A percentile compares a stretch with the other conserved stretches of the same genome.
These are phyloP conservation scores for Lactarius evosmus DNA, from an alignment of 768 basidiomycete species.

Conservation along the genomic window DNA sequence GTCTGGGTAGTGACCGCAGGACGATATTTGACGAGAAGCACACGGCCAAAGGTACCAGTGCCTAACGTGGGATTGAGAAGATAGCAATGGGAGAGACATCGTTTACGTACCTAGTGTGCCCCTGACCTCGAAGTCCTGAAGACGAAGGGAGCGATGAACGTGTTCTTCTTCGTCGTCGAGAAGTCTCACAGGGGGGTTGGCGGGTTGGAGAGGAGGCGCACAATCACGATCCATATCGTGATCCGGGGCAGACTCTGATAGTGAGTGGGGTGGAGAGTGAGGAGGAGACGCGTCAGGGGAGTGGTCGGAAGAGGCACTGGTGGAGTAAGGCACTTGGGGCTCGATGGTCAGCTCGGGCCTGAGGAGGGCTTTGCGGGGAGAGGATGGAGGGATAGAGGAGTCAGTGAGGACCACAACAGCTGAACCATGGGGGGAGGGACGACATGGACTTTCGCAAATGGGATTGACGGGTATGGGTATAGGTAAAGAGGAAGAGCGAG, in stretches of 20 bases:
- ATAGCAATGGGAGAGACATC: background rate
- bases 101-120: slow-evolving; percentile 62
- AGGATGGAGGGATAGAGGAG: slow-evolving; percentile 21
- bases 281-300: slow-evolving; percentile 17
- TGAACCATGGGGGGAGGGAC: slow-evolving; percentile 18
- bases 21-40: slow-evolving; percentile 81
- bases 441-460: slow-evolving; percentile 9
- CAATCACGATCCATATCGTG: slow-evolving; percentile 22
- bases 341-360: slow-evolving; percentile 14
- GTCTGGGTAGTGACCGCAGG: slow-evolving; percentile 43
- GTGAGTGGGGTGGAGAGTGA: slow-evolving; percentile 18
- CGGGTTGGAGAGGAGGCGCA: slow-evolving; percentile 23
- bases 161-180: slow-evolving; percentile 72
- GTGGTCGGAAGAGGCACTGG: background rate
- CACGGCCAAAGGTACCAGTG: slow-evolving; percentile 94
- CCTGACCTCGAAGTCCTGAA: slow-evolving; percentile 79
- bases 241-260: slow-evolving; percentile 18
- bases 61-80: slow-evolving; percentile 44
- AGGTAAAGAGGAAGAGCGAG: slow-evolving; percentile 26
- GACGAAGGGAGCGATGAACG: slow-evolving; percentile 52
- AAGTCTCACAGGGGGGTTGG: slow-evolving; percentile 48
- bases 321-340: slow-evolving; percentile 12
- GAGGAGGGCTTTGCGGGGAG: slow-evolving; percentile 17
- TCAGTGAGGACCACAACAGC: slow-evolving; percentile 26
- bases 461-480: slow-evolving; percentile 4